A percentile compares a stretch with the other conserved stretches of the same genome.
These are phyloP conservation scores for Potentilla sterilis DNA, from an alignment of 306 rosid species.

Conservation along the genomic window DNA sequence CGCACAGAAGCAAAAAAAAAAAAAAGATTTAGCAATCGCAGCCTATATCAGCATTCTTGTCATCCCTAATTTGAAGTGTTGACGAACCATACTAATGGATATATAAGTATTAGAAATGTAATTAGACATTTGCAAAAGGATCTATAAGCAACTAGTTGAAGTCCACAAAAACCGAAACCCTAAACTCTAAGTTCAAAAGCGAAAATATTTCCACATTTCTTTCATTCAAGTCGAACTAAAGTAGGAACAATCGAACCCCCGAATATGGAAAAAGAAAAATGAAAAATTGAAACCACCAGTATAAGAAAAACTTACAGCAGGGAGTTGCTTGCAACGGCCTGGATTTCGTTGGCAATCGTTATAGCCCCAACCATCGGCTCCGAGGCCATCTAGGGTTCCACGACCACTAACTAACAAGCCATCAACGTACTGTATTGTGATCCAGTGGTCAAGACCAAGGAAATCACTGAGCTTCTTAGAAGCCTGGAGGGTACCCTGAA, in stretches of 20 bases:
- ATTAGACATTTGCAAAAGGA: background rate
- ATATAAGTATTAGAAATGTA: too few species aligned
- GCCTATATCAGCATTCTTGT: background rate
- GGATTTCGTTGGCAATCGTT: background rate
- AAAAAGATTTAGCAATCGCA: background rate
- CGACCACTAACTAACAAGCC: slow-evolving; percentile 8
- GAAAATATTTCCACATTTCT: background rate
- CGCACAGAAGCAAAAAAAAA: background rate
- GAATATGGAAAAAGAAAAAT: background rate
- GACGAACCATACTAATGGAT: too few species aligned
- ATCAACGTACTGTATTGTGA: slow-evolving; percentile 1
- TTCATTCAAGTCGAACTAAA: background rate
- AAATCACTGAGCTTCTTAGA: background rate
- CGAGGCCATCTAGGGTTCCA: slow-evolving; percentile 23
- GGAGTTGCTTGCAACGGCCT: slow-evolving; percentile 9
- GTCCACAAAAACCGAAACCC: background rate
- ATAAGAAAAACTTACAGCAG: slow-evolving; percentile 14
- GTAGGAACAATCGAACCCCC: background rate
- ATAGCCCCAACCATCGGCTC: slow-evolving; percentile 4
- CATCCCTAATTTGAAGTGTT: background rate
- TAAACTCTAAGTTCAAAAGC: background rate
- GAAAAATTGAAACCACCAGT: background rate
- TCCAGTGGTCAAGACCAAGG: slow-evolving; percentile 10
- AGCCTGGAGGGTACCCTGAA: slow-evolving; percentile 18
- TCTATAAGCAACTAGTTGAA: background rate